Evolutionary conservation across 345 rosid species (phyloP), one percentile per base, ranked within the genome.

Genomic region (Salix udensis): DNA sequence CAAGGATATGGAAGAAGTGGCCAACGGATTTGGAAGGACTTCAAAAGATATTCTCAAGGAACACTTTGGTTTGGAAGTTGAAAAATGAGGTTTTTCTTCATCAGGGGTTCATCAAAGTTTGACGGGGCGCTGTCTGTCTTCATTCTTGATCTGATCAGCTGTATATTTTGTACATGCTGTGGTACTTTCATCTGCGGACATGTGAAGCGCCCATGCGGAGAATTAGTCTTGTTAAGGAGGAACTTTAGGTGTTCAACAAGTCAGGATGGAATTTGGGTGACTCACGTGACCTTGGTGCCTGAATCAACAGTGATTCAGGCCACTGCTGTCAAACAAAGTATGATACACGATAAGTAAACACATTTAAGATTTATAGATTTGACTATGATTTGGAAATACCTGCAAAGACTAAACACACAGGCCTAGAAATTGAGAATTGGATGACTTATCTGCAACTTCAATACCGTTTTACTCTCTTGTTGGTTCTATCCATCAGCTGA

Each of bases 1-100:
- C 67, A 83, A 82, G 81, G 86, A 88, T 67, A 94, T 94, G 97
- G 80, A 86, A 85, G 83, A 84, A 83, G 92, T 92, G 42, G 89
- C 91, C 76, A 88, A 78, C 4, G 97, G 94, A 66, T 91, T 92
- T 75, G 97, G 95, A 37, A 88, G 85, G 81, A 87, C 91, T 48
- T 76, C 95, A 26, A 89, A 82, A 70, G 72, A 68, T 61, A 79
- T 82, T 52, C 88, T 88, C 62, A 88, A 79, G 86, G 90, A 86
- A 65, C 85, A 81, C 73, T 92, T 86, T 68, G 87, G 85, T 79
- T 68, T 88, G 67, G 88, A 82, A 12, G 18, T 81, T 36, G 85
- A 87, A 34, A 83, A 85, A 55, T 82, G 71, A 68, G 78, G 76
- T 53, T 76, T 50, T 10, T 12, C 10, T 2, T 16, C 2, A 1